phyloP scores from a whole-genome alignment of 2,329 filamentous ascomycete species.

The Diplodia sapinea region DNA sequence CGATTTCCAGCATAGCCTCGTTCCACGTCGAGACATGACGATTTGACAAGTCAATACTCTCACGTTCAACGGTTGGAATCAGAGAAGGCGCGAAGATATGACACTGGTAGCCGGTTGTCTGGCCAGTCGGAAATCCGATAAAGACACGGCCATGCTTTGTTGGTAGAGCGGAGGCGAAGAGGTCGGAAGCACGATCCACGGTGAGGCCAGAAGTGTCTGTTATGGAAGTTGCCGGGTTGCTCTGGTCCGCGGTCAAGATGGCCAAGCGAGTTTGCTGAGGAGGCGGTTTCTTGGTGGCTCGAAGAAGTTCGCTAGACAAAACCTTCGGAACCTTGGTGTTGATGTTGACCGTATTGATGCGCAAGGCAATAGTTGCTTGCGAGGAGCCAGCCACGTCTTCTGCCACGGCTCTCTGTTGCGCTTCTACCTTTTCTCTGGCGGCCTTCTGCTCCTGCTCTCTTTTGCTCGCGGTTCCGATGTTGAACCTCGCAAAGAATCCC shows the following conservation, averaged over 20 bases:
- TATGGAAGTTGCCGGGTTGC: constrained; percentile 73
- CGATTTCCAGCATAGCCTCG: constrained; percentile 85
- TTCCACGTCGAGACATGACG: constrained; percentile 97
- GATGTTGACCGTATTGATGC: constrained; percentile 83
- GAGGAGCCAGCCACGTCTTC: constrained; percentile 75
- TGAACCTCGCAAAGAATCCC: constrained; percentile 50
- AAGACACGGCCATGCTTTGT: constrained; percentile 91
- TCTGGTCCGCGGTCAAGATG: constrained; percentile 88
- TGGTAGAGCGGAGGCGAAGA: constrained; percentile 89
- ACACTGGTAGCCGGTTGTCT: constrained; percentile 91
- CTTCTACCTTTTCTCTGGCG: constrained; percentile 50
- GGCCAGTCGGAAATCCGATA: constrained; percentile 96
- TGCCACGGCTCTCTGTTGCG: constrained; percentile 22
- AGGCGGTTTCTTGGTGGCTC: constrained; percentile 95
- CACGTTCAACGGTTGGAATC: constrained; percentile 95
- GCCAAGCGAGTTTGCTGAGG: constrained; percentile 86
- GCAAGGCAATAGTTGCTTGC: constrained; percentile 82
- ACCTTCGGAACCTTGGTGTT: constrained; percentile 73
- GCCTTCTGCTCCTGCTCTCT: constrained; percentile 68
- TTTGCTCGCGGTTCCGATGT: constrained; percentile 45
- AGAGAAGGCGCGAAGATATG: constrained; percentile 96
- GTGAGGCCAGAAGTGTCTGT: constrained; percentile 56
- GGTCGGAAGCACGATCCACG: constrained; percentile 68
- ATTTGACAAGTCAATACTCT: constrained; percentile 95
- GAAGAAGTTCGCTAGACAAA: constrained; percentile 85